Evolutionary conservation across 139 green algal genomes (phyloP), one percentile per base, ranked within the genome.

Genomic region (Spirogloea muscicola): DNA sequence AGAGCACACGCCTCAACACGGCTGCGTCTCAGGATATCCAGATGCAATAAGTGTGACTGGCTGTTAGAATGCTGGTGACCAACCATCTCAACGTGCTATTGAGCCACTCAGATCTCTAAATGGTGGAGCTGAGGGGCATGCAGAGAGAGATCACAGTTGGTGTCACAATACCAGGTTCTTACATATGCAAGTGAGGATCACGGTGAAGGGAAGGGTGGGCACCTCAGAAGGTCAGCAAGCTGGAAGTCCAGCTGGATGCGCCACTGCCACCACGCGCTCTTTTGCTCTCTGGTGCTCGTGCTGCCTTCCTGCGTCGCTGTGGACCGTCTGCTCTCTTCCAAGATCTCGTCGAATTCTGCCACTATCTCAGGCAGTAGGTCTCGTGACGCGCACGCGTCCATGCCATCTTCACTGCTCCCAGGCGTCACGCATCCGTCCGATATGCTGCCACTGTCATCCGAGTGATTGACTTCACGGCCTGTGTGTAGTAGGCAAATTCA

Each of bases 181-280:
- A 13, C 55, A 44, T 10, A 10, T 27, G 55, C 13, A 57, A 25
- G 57, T 9, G 7, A 68, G 59, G 27, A 9, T 7, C 9, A 29
- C 9, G 9, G 9, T 7, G 6, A 68, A 21, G 18, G 9, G 27
- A 68, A 68, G 59, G 27, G 27, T 64, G 9, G 27, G 6, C 39
- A 72, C 63, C 39, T 25, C 7, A 72, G 63, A 21, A 72, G 39
- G 29, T 18, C 3, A 7, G 31, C 38, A 29, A 76, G 58, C 49
- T 37, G 49, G 18, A 58, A 10, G 59, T 76, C 68, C 68, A 76
- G 27, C 2, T 40, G 29, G 1, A 76, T 21, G 16, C 68, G 58
- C 68, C 68, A 76, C 41, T 69, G 16, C 68, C 68, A 76, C 68
- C 68, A 76, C 16, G 9, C 31, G 27, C n/a, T 34, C 68, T 76